These are phyloP conservation scores for Pelargonium cotyledonis DNA, from an alignment of 441 rosid species.

Conservation along the genomic window DNA sequence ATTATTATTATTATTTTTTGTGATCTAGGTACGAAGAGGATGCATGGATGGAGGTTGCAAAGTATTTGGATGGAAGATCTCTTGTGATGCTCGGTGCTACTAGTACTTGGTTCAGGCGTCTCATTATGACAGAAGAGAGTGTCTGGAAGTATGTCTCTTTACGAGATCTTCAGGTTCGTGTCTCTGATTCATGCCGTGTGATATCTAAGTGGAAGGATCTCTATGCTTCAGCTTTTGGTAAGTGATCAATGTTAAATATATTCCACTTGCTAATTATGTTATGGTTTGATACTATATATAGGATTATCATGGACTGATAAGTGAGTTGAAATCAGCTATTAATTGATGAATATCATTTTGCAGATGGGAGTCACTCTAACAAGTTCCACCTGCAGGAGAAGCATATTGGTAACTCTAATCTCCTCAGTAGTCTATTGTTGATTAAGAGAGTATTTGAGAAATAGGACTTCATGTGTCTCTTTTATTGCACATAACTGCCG, in stretches of 20 bases:
- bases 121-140: conserved; percentile 53
- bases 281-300: background rate
- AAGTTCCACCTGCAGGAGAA: conserved; percentile 57
- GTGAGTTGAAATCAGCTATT: background rate
- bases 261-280: background rate
- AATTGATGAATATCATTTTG: conserved; percentile 10
- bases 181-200: conserved; percentile 39
- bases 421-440: no score
- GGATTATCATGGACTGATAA: background rate
- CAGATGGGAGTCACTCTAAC: conserved; percentile 92
- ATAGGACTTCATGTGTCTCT: no score
- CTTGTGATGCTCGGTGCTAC: conserved; percentile 66
- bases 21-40: conserved; percentile 60
- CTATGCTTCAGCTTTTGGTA: conserved; percentile 69
- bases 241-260: background rate
- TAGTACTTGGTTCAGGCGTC: conserved; percentile 53
- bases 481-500: no score
- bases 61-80: conserved; percentile 69
- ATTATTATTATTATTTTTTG: background rate
- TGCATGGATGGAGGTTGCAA: conserved; percentile 76
- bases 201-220: conserved; percentile 62
- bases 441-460: no score
- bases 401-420: conserved; percentile 53
- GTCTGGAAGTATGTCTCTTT: conserved; percentile 75
- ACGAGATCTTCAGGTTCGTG: conserved; percentile 71